Evolutionary conservation across 805 yeast species (phyloP), one percentile per base, ranked within the genome.

Genomic region (Candida adriatica): DNA sequence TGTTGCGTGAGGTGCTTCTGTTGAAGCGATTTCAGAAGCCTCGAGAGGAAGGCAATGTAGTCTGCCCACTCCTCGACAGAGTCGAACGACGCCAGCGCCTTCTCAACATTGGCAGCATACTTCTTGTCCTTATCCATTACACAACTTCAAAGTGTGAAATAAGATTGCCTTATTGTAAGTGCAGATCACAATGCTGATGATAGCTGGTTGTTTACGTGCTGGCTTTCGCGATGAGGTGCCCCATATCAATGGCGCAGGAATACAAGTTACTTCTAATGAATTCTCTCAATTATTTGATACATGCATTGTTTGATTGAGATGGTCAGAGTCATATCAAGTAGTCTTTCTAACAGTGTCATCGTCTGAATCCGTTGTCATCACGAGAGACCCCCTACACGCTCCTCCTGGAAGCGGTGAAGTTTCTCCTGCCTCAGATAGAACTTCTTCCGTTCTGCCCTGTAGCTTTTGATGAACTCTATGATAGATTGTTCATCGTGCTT

Each of bases 31-130:
- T 86, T 84, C 37, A 77, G 75, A 6, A 94, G 67, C 38, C 82
- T 75, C 2, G 90, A 77, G 27, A 94, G 63, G 53, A 85, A 88
- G 15, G 96, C 80, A 35, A 92, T 92, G 54, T 90, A 87, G 53
- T 92, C 98, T 10, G 98, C 97, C 99, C 99, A 92, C 61, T 92
- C 98, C 19, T 77, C 82, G 2, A 87, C 80, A 2, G 82, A 61
- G 31, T 85, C 95, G 61, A 90, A 90, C 13, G 73, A 65, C 6
- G 71, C 67, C 15, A 92, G 62, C 0, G 92, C 84, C 43, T 78
- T 72, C 31, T 82, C 90, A 9, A 90, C 69, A 35, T 69, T 75
- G n/a, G 72, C 64, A 14, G 66, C 61, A 49, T 77, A 80, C 38
- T 81, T 75, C 59, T 73, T 80, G 49, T 81, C 88, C 46, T 76